phyloP scores from a whole-genome alignment of 2,329 filamentous ascomycete species.

The Epichloe glyceriae region DNA sequence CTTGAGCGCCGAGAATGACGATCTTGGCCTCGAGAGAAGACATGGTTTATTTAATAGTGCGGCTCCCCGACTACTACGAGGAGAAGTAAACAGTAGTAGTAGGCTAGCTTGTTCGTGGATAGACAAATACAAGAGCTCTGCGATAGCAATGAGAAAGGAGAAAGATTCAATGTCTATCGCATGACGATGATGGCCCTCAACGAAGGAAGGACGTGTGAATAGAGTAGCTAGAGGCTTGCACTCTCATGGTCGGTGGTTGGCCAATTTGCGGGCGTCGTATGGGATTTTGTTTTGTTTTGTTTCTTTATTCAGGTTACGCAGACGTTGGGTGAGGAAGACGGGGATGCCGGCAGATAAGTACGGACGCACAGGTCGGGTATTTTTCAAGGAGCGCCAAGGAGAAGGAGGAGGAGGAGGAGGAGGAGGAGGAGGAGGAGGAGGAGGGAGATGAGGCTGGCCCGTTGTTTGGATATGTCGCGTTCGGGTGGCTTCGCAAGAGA shows the following conservation, averaged over 20 bases:
- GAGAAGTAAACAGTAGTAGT: background rate
- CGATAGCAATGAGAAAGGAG: background rate
- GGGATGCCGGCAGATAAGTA: no score
- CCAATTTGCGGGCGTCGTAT: background rate
- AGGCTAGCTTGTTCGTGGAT: background rate
- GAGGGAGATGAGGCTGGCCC: background rate
- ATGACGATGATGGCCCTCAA: constrained; percentile 3
- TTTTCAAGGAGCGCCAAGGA: no score
- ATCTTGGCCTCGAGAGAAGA: constrained; percentile 69
- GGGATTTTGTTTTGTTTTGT: no score
- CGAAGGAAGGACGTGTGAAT: constrained; percentile 3
- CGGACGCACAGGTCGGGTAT: no score
- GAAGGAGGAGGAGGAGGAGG: no score
- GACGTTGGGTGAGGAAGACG: no score
- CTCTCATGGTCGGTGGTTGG: background rate
- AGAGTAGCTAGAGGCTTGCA: background rate
- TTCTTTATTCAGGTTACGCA: no score
- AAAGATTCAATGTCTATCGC: constrained; percentile 1
- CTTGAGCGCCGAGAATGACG: constrained; percentile 66
- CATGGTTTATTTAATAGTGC: constrained; percentile 12
- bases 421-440: no score
- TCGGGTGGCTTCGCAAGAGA: background rate
- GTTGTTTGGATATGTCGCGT: background rate
- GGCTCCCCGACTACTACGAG: background rate
- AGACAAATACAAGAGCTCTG: background rate